These are phyloP conservation scores for Pythium angustatum DNA, from an alignment of 352 stramenopile species.

Conservation along the genomic window DNA sequence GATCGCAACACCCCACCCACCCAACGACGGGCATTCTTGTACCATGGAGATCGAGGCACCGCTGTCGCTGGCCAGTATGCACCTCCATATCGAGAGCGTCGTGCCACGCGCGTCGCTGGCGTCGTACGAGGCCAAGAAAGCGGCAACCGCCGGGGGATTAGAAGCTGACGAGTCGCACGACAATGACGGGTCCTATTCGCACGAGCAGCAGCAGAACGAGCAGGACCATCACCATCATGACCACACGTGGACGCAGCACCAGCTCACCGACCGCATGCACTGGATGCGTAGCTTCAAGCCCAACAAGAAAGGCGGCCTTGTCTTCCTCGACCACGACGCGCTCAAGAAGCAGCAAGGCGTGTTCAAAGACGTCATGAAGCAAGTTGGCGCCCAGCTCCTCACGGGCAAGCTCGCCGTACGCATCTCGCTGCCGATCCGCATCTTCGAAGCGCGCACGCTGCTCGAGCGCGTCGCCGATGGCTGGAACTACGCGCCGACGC, in stretches of 20 bases:
- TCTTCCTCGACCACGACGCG: conserved; percentile 64
- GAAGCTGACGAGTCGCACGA: conserved; percentile 10
- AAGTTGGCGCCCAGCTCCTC: conserved; percentile 68
- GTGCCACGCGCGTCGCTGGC: conserved; percentile 43
- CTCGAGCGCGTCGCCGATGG: conserved; percentile 74
- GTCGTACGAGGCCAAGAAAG: conserved; percentile 35
- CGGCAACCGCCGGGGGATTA: conserved; percentile 15
- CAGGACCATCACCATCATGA: conserved; percentile 18
- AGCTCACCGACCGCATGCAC: conserved; percentile 54
- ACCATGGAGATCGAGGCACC: conserved; percentile 14
- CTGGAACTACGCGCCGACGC: conserved; percentile 76
- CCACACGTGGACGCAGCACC: conserved; percentile 47
- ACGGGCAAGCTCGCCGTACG: conserved; percentile 67
- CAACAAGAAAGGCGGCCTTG: conserved; percentile 73
- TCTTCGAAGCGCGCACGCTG: conserved; percentile 73
- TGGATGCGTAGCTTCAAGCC: conserved; percentile 60
- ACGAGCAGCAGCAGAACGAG: conserved; percentile 4
- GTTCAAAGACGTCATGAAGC: conserved; percentile 78
- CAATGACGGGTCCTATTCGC: neutral
- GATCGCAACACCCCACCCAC: neutral
- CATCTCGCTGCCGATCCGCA: conserved; percentile 74
- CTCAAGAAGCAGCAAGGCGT: conserved; percentile 84
- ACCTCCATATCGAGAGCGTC: conserved; percentile 57
- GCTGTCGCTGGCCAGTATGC: conserved; percentile 47
- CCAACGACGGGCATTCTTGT: neutral